Conservation (phyloP, 306 rosid genomes). For the Styphnolobium japonicum region DNA sequence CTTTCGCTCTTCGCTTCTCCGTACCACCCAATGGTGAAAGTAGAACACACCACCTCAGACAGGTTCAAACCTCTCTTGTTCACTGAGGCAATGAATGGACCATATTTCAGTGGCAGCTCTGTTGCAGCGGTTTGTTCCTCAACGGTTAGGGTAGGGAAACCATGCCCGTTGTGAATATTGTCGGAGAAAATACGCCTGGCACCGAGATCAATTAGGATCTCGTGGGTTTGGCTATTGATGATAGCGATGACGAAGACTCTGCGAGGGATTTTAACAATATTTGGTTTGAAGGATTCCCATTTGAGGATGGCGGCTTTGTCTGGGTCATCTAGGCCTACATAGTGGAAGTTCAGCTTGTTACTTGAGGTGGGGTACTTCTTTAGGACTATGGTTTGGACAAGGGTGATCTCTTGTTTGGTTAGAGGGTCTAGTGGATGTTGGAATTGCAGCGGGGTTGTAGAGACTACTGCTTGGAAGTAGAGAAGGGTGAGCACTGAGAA, state of each 20-base stretch:
- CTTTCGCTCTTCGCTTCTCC: conserved; percentile 19
- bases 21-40: conserved; percentile 37
- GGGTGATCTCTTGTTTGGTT: conserved; percentile 1
- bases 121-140: conserved; percentile 20
- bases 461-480: neutral
- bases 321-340: conserved; percentile 35
- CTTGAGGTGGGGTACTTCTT: conserved; percentile 11
- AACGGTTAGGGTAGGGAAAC: conserved; percentile 26
- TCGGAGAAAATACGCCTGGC: conserved; percentile 14
- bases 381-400: conserved; percentile 25
- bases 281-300: conserved; percentile 9
- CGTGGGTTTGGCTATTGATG: conserved; percentile 18
- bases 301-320: conserved; percentile 15
- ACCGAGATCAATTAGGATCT: conserved; percentile 15
- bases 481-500: neutral
- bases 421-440: conserved; percentile 41
- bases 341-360: conserved; percentile 16
- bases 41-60: conserved; percentile 41
- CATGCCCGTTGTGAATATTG: conserved; percentile 13
- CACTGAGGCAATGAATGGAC: conserved; percentile 27
- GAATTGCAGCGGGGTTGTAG: neutral
- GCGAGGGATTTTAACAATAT: conserved; percentile 8
- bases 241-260: conserved; percentile 11
- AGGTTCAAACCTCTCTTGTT: conserved; percentile 41
- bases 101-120: conserved; percentile 15